Percentiles rank a stretch among this genome's conserved stretches.
These are phyloP conservation scores for Berkeleyomyces rouxiae DNA, from an alignment of 2,329 filamentous ascomycete species.

Conservation along the genomic window DNA sequence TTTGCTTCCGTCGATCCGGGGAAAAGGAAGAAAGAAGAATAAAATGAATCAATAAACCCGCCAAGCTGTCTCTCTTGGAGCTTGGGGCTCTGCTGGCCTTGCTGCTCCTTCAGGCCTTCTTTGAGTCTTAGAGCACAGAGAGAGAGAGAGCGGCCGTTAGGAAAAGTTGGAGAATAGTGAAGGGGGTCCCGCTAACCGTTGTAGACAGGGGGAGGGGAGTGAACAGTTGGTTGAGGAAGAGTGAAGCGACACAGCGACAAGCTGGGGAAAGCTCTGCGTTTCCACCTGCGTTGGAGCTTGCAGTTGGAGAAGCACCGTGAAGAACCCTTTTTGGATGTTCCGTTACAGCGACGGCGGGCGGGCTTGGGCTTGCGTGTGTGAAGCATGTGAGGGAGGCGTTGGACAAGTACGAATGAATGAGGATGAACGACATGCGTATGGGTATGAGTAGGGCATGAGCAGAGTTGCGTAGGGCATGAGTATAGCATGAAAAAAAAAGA, in stretches of 20 bases:
- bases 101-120: neutral
- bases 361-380: too few relatives aligned
- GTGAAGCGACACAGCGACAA: neutral
- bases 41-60: neutral
- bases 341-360: neutral
- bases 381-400: too few relatives aligned
- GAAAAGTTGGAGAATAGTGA: neutral
- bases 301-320: too few relatives aligned
- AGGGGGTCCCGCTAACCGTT: neutral
- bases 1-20: neutral
- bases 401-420: too few relatives aligned
- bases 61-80: neutral
- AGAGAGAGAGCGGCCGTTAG: too few relatives aligned
- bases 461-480: neutral
- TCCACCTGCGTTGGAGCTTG: too few relatives aligned
- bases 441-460: neutral
- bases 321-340: neutral
- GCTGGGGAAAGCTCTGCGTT: neutral
- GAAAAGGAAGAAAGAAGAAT: neutral
- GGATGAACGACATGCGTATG: too few relatives aligned
- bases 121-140: neutral
- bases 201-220: neutral
- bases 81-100: neutral
- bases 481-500: neutral
- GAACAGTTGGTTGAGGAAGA: neutral